A percentile compares a stretch with the other conserved stretches of the same genome.
Conservation (phyloP, 495 filamentous ascomycete genomes). For the Hypoxylon lenormandii region DNA sequence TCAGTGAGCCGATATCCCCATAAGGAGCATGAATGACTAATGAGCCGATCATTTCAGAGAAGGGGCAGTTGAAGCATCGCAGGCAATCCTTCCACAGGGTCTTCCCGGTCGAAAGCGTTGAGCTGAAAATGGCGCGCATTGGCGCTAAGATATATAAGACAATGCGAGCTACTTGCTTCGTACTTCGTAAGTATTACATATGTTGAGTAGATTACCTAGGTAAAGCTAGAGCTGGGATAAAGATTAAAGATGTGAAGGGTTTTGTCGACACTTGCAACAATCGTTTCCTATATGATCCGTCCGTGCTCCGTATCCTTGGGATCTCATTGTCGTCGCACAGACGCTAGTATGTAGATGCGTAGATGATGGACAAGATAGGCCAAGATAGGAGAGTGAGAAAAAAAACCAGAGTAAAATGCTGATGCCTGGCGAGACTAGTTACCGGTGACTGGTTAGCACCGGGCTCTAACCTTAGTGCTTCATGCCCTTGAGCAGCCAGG, state of each 20-base stretch:
- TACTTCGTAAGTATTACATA: too few species aligned
- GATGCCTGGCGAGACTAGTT: slow-evolving; percentile 17
- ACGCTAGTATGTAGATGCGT: slow-evolving; percentile 13
- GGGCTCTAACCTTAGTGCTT: too few species aligned
- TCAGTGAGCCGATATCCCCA: slow-evolving; percentile 14
- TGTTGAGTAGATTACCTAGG: too few species aligned
- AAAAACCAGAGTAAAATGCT: slow-evolving; percentile 8
- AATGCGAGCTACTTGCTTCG: too few species aligned
- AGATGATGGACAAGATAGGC: too few species aligned
- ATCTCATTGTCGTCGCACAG: slow-evolving; percentile 25
- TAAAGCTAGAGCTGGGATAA: not conserved
- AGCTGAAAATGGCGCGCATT: slow-evolving; percentile 40
- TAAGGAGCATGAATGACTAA: not conserved
- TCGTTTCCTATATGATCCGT: slow-evolving; percentile 28
- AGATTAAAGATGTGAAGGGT: slow-evolving; percentile 8
- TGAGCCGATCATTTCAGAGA: slow-evolving; percentile 9
- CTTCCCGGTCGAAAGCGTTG: slow-evolving; percentile 17
- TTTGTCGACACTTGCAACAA: slow-evolving; percentile 38
- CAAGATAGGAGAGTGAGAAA: slow-evolving; percentile 4
- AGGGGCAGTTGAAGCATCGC: slow-evolving; percentile 14
- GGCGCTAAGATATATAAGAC: slow-evolving; percentile 8
- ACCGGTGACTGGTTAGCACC: too few species aligned
- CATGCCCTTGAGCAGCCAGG: too few species aligned
- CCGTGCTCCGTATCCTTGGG: slow-evolving; percentile 9
- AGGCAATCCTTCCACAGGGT: slow-evolving; percentile 16